Conservation (phyloP, 2,329 filamentous ascomycete species). For the Sclerotiophoma versabilis region DNA sequence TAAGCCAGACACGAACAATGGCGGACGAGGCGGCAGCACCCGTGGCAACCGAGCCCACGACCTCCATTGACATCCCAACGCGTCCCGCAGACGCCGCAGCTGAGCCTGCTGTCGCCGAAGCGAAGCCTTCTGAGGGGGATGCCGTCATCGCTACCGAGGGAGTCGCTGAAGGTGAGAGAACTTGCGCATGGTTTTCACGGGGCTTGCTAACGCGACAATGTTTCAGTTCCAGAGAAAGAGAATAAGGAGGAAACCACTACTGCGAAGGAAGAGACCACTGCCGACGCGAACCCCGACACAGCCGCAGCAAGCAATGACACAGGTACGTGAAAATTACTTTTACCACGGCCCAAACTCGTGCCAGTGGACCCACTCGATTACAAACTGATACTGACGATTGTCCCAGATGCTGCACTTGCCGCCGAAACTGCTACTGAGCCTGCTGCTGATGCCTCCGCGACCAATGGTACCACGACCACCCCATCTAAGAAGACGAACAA, state of each 20-base stretch:
- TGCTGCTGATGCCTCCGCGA: constrained; percentile 49
- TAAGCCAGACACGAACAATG: constrained; percentile 45
- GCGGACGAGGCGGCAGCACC: constrained; percentile 45
- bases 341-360: background rate
- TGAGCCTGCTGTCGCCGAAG: constrained; percentile 37
- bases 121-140: constrained; percentile 36
- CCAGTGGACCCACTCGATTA: background rate
- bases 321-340: constrained; percentile 30
- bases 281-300: constrained; percentile 36
- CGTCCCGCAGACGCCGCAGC: constrained; percentile 38
- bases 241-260: constrained; percentile 26
- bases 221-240: constrained; percentile 30
- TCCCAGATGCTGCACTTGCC: constrained; percentile 45
- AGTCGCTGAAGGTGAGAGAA: constrained; percentile 40
- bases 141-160: constrained; percentile 39
- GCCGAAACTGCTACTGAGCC: constrained; percentile 27
- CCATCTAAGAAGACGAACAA: constrained; percentile 40
- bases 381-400: constrained; percentile 21
- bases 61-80: constrained; percentile 40
- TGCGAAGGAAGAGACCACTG: constrained; percentile 31
- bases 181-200: background rate
- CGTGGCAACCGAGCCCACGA: constrained; percentile 34
- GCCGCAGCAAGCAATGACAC: constrained; percentile 27
- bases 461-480: constrained; percentile 54
- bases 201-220: constrained; percentile 27